A percentile compares a stretch with the other conserved stretches of the same genome.
These are phyloP conservation scores for Kwoniella europaea DNA, from an alignment of 768 basidiomycete species.

Conservation along the genomic window DNA sequence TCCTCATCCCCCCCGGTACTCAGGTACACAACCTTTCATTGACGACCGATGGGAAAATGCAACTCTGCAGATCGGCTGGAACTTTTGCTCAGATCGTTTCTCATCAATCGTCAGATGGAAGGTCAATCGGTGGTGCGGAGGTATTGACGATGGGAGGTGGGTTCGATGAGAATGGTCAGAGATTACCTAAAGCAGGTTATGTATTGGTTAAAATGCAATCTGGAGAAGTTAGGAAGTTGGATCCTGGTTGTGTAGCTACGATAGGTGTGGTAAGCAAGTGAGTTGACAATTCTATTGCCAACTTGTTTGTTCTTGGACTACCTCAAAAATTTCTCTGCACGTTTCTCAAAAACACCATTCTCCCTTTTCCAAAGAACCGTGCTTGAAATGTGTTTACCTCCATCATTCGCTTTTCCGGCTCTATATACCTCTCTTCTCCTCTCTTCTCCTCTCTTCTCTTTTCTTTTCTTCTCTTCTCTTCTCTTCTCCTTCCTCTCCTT, in stretches of 20 bases:
- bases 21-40: conserved; percentile 85
- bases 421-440: no score
- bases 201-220: conserved; percentile 75
- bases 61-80: conserved; percentile 88
- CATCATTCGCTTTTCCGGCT: no score
- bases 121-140: conserved; percentile 59
- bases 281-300: conserved; percentile 19
- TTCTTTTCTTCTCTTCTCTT: no score
- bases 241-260: conserved; percentile 78
- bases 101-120: conserved; percentile 63
- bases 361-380: no score
- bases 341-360: no score
- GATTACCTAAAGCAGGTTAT: conserved; percentile 41
- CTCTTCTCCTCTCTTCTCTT: no score
- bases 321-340: no score
- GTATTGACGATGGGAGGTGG: conserved; percentile 45
- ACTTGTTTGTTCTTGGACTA: no score
- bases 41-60: conserved; percentile 72
- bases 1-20: conserved; percentile 90
- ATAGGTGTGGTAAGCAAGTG: conserved; percentile 88
- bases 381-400: no score
- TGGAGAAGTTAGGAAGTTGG: conserved; percentile 87
- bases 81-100: conserved; percentile 79
- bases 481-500: no score
- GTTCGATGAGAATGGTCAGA: conserved; percentile 33